Conservation (phyloP, 2,329 filamentous ascomycete species). For the Talaromyces pinophilus region DNA sequence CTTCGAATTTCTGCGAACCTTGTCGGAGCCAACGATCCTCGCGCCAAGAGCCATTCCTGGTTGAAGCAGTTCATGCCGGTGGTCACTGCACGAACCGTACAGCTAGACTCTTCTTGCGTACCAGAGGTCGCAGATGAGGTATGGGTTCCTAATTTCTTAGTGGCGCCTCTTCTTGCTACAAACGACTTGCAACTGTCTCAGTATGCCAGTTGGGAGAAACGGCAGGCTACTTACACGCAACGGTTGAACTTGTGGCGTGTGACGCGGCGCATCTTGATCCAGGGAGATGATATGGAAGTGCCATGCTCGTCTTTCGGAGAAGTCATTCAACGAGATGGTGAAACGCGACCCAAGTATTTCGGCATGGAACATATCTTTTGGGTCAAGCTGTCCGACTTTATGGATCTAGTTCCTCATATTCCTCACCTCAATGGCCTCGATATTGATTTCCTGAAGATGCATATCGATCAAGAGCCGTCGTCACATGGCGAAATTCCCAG, state of each 20-base stretch:
- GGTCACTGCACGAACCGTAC: slow-evolving; percentile 45
- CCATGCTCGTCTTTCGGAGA: slow-evolving; percentile 42
- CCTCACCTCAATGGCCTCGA: slow-evolving; percentile 49
- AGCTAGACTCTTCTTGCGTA: slow-evolving; percentile 45
- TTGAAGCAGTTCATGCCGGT: slow-evolving; percentile 51
- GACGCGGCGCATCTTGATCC: slow-evolving; percentile 48
- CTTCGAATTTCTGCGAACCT: slow-evolving; percentile 49
- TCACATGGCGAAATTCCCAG: slow-evolving; percentile 22
- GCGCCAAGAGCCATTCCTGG: slow-evolving; percentile 46
- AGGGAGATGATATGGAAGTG: slow-evolving; percentile 42
- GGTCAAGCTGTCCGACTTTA: slow-evolving; percentile 55
- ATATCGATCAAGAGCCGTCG: slow-evolving; percentile 42
- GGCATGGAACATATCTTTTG: slow-evolving; percentile 54
- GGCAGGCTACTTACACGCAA: slow-evolving; percentile 45
- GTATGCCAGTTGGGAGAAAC: slow-evolving; percentile 51
- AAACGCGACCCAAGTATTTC: slow-evolving; percentile 51
- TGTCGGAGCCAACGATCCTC: slow-evolving; percentile 46
- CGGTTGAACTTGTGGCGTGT: slow-evolving; percentile 51
- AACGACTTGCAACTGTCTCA: slow-evolving; percentile 53
- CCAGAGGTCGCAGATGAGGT: slow-evolving; percentile 43
- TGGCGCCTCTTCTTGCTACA: slow-evolving; percentile 51
- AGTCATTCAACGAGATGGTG: slow-evolving; percentile 44
- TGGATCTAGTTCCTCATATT: slow-evolving; percentile 51
- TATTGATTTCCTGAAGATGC: slow-evolving; percentile 44
- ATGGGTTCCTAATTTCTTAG: slow-evolving; percentile 54